phyloP scores from a whole-genome alignment of 257 asterid species.

The Perilla frutescens region DNA sequence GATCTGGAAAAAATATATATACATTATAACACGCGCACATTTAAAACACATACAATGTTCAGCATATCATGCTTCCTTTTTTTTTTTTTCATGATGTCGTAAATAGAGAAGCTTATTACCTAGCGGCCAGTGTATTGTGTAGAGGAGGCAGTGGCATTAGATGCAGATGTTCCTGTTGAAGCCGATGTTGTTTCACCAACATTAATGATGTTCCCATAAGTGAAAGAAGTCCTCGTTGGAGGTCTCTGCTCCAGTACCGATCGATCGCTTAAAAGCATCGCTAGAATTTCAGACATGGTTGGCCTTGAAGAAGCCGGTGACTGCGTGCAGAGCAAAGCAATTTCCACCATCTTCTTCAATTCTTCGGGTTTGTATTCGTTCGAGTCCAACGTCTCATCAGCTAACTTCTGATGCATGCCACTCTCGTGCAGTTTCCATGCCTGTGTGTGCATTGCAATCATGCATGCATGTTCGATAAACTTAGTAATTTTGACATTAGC shows the following conservation, averaged over 20 bases:
- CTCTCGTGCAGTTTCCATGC: conserved; percentile 78
- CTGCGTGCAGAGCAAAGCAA: conserved; percentile 73
- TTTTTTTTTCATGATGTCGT: too few species aligned
- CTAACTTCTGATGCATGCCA: conserved; percentile 52
- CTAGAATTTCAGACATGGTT: conserved; percentile 75
- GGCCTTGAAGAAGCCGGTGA: conserved; percentile 75
- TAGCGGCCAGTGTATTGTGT: too few species aligned
- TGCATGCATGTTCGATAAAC: too few species aligned
- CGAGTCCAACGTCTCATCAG: conserved; percentile 61
- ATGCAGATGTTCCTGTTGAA: not conserved
- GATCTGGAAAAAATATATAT: too few species aligned
- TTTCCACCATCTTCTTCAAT: conserved; percentile 66
- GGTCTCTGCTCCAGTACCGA: conserved; percentile 32
- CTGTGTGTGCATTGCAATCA: conserved; percentile 33
- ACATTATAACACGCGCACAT: too few species aligned
- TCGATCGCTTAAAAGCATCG: conserved; percentile 60
- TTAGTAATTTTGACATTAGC: too few species aligned
- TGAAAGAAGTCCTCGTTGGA: conserved; percentile 26
- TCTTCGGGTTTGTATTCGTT: conserved; percentile 53
- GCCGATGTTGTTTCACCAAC: not conserved
- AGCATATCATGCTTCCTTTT: too few species aligned
- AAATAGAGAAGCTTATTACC: too few species aligned
- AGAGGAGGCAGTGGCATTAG: not conserved
- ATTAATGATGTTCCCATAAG: too few species aligned
- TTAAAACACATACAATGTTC: too few species aligned